Percentiles rank a stretch among this genome's conserved stretches.
phyloP scores from a whole-genome alignment of 169 alveolate species.

The Plasmodium gallinaceum region DNA sequence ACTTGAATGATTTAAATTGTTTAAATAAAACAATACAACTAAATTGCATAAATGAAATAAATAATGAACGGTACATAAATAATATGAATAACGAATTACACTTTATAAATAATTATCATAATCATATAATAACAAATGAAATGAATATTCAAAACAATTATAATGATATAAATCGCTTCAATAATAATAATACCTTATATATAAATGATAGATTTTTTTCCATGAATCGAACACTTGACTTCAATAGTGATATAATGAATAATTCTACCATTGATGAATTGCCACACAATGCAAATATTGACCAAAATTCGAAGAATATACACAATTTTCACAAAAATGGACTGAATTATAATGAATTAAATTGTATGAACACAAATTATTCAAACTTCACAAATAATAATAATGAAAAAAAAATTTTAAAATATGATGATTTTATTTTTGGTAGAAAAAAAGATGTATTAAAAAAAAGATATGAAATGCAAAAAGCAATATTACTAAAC shows the following conservation, averaged over 20 bases:
- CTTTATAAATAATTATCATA: not conserved
- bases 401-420: not conserved
- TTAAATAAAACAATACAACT: not conserved
- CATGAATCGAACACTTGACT: not conserved
- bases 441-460: conserved; percentile 8
- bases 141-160: not conserved
- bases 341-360: not conserved
- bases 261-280: not conserved
- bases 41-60: conserved; percentile 13
- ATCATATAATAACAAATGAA: not conserved
- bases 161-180: not conserved
- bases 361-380: not conserved
- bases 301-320: not conserved
- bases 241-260: conserved; percentile 4
- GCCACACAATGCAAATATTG: not conserved
- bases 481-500: conserved; percentile 27
- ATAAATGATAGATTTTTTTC: not conserved
- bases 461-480: conserved; percentile 31
- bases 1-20: conserved; percentile 13
- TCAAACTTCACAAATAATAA: not conserved
- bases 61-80: not conserved
- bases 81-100: not conserved
- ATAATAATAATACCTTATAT: not conserved
- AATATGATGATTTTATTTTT: not conserved
- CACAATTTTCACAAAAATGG: not conserved